A percentile compares a stretch with the other conserved stretches of the same genome.
These are phyloP conservation scores for Tagetes erecta DNA, from an alignment of 129 eudicot species.

Conservation along the genomic window DNA sequence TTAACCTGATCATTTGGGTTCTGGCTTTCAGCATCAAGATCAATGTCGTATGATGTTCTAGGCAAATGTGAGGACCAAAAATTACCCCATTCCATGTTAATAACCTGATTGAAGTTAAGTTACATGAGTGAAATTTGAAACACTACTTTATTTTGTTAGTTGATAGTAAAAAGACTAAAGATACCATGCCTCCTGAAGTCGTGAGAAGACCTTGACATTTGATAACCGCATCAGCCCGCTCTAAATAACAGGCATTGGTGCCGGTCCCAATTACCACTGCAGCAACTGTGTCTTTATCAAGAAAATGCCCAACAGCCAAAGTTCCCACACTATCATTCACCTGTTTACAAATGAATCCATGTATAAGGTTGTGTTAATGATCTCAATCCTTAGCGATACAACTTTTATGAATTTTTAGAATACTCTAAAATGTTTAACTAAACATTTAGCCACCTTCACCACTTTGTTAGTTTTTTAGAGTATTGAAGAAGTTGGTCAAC, in stretches of 20 bases:
- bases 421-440: background rate
- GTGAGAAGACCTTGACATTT: constrained; percentile 91
- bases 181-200: constrained; percentile 92
- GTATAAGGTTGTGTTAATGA: background rate
- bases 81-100: constrained; percentile 98
- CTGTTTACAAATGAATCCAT: constrained; percentile 39
- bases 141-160: background rate
- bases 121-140: constrained; percentile 19
- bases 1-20: constrained; percentile 86
- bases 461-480: background rate
- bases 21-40: constrained; percentile 82
- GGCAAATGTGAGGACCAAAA: constrained; percentile 97
- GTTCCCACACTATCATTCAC: constrained; percentile 96
- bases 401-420: background rate
- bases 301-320: constrained; percentile 82
- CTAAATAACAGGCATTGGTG: constrained; percentile 93
- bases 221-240: constrained; percentile 90
- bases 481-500: background rate
- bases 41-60: constrained; percentile 81
- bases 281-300: constrained; percentile 91
- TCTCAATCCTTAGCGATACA: background rate
- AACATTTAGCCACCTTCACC: background rate
- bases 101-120: constrained; percentile 51
- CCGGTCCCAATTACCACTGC: constrained; percentile 95
- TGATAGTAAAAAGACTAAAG: constrained; percentile 21